phyloP scores from a whole-genome alignment of 306 rosid genomes.

The Pachyrhizus erosus region DNA sequence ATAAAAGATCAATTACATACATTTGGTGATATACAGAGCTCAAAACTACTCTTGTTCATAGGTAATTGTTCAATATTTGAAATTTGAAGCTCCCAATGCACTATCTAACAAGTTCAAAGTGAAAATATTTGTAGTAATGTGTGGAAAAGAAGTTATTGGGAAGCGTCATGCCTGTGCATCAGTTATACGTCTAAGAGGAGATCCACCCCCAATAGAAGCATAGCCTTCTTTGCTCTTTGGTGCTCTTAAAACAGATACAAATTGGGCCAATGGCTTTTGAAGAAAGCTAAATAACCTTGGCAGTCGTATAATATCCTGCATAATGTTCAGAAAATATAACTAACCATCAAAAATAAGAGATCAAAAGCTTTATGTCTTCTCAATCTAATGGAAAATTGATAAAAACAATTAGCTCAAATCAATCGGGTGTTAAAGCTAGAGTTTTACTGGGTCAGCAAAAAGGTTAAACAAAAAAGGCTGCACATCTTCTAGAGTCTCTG shows the following conservation, averaged over 20 bases:
- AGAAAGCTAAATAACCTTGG: conserved; percentile 85
- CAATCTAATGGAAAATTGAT: conserved; percentile 17
- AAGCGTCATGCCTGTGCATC: conserved; percentile 75
- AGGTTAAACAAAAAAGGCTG: conserved; percentile 93
- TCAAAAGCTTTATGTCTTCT: not conserved
- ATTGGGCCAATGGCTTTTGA: conserved; percentile 90
- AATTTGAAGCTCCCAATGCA: conserved; percentile 16
- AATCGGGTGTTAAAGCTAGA: not conserved
- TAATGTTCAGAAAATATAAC: conserved; percentile 1
- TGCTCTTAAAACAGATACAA: conserved; percentile 75
- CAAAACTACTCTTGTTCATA: conserved; percentile 7
- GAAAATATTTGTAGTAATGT: conserved; percentile 28
- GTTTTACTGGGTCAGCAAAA: conserved; percentile 77
- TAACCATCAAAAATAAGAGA: conserved; percentile 1
- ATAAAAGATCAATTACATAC: not conserved
- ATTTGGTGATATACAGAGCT: conserved; percentile 22
- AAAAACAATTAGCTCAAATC: not conserved
- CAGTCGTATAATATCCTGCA: conserved; percentile 83
- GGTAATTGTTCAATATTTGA: conserved; percentile 22
- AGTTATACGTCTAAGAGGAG: conserved; percentile 84
- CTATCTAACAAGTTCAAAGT: conserved; percentile 22
- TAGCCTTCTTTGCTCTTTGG: conserved; percentile 96
- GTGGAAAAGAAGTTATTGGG: not conserved
- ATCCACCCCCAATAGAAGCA: conserved; percentile 94
- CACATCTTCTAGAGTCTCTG: conserved; percentile 90